phyloP scores from a whole-genome alignment of 225 moss, liverwort and hornwort species.

The Pseudoscleropodium purum region DNA sequence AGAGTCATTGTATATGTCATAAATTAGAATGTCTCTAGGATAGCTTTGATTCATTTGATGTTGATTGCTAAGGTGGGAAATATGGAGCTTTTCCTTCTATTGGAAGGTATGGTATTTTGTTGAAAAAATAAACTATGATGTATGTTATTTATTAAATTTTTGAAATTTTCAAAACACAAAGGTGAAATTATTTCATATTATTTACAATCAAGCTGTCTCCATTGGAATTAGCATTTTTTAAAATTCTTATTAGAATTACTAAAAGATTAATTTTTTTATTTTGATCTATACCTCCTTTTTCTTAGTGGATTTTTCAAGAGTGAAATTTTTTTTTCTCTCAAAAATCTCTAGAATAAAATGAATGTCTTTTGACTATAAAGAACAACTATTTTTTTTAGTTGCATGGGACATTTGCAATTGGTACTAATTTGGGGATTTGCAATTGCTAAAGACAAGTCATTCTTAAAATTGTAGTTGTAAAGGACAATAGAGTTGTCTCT shows the following conservation, averaged over 20 bases:
- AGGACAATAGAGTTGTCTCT: no score
- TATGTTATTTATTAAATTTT: neutral
- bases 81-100: fast-evolving
- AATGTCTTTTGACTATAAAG: no score
- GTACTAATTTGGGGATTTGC: no score
- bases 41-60: neutral
- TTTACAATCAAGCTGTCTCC: neutral
- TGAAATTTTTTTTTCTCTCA: no score
- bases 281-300: neutral
- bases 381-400: no score
- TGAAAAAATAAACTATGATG: neutral
- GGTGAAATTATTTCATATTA: neutral
- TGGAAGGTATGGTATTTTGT: neutral
- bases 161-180: neutral
- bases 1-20: neutral
- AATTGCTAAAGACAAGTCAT: no score
- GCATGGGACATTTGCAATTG: no score
- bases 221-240: neutral
- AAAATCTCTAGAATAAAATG: neutral
- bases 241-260: neutral
- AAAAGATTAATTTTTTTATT: neutral
- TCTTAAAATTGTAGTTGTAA: no score
- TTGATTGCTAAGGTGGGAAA: neutral
- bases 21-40: neutral
- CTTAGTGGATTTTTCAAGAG: neutral